phyloP scores from a whole-genome alignment of 176 grass and related monocot genomes.

The Cocos nucifera region DNA sequence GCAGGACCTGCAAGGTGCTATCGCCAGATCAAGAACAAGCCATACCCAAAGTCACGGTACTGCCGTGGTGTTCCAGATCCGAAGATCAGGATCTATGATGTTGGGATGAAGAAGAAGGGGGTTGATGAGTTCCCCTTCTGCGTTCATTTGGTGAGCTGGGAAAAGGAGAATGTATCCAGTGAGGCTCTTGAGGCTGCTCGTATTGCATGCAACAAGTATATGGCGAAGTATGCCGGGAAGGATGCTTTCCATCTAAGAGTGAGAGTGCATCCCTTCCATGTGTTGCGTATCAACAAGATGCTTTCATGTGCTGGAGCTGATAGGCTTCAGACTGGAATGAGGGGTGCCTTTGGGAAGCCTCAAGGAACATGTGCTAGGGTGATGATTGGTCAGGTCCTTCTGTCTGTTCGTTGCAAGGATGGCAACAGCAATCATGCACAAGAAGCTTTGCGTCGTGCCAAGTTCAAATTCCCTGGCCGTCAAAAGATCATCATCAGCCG shows the following conservation, averaged over 20 bases:
- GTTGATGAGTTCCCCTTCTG: constrained; percentile 20
- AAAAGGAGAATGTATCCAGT: constrained; percentile 16
- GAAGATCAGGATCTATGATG: constrained; percentile 18
- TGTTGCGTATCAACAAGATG: constrained; percentile 19
- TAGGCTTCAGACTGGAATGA: constrained; percentile 18
- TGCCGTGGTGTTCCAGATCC: constrained; percentile 17
- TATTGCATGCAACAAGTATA: constrained; percentile 20
- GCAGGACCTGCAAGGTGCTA: constrained; percentile 19
- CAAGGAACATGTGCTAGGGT: constrained; percentile 15
- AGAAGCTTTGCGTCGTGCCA: constrained; percentile 17
- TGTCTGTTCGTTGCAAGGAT: constrained; percentile 14
- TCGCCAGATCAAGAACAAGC: constrained; percentile 20
- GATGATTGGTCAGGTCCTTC: constrained; percentile 5
- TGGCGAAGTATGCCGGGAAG: constrained; percentile 12
- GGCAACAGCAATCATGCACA: background rate
- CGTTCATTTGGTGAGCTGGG: constrained; percentile 12
- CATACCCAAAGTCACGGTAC: constrained; percentile 15
- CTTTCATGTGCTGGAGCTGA: constrained; percentile 18
- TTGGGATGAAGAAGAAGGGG: constrained; percentile 17
- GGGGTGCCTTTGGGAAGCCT: constrained; percentile 20
- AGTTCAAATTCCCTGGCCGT: constrained; percentile 20
- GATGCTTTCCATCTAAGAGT: constrained; percentile 18
- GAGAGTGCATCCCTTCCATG: constrained; percentile 14
- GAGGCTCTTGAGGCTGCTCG: constrained; percentile 18
- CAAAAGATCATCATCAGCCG: constrained; percentile 16